A percentile compares a stretch with the other conserved stretches of the same genome.
These are phyloP conservation scores for Fusarium hainanense DNA, from an alignment of 2,329 filamentous ascomycete species.

Conservation along the genomic window DNA sequence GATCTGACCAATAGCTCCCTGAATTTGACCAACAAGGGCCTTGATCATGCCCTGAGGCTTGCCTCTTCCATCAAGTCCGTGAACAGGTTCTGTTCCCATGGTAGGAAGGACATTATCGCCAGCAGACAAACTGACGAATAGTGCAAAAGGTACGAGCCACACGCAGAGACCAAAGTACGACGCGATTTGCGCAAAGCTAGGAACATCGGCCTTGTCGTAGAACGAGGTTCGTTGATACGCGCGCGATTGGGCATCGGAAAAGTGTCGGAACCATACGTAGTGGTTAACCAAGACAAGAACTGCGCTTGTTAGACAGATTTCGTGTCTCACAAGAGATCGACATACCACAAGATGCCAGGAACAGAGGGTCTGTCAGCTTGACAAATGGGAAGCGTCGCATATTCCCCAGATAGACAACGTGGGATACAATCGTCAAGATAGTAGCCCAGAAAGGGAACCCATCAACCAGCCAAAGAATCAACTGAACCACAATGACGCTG, in stretches of 20 bases:
- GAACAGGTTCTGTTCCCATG: constrained; percentile 76
- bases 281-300: constrained; percentile 89
- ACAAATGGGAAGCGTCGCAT: constrained; percentile 80
- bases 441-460: constrained; percentile 83
- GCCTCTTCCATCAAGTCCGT: constrained; percentile 58
- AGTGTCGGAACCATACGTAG: constrained; percentile 95
- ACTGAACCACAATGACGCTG: constrained; percentile 77
- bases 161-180: constrained; percentile 97
- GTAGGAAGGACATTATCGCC: constrained; percentile 95
- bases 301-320: constrained; percentile 49
- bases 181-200: constrained; percentile 92
- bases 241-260: constrained; percentile 72
- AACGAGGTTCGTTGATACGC: constrained; percentile 69
- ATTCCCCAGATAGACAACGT: constrained; percentile 89
- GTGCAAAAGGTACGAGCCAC: constrained; percentile 93
- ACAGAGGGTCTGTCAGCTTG: constrained; percentile 86
- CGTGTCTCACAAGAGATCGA: background rate
- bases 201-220: constrained; percentile 73
- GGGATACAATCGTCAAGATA: constrained; percentile 79
- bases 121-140: constrained; percentile 94
- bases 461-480: constrained; percentile 82
- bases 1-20: constrained; percentile 63
- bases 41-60: constrained; percentile 74
- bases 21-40: constrained; percentile 69
- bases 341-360: constrained; percentile 83